A percentile compares a stretch with the other conserved stretches of the same genome.
Conservation (phyloP, 2,329 filamentous ascomycete species). For the Talaromyces sp. region DNA sequence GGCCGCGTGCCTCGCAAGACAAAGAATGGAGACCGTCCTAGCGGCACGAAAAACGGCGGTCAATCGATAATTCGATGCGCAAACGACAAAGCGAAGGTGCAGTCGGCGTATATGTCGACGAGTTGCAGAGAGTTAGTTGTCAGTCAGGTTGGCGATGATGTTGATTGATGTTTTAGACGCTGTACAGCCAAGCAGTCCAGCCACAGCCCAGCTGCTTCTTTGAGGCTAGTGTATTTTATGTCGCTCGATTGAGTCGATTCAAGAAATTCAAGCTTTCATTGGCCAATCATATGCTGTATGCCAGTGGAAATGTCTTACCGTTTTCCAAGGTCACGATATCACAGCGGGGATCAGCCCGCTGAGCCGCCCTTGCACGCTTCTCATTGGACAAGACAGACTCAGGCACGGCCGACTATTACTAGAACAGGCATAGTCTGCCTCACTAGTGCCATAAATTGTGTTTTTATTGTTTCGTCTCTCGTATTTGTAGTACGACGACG, state of each 20-base stretch:
- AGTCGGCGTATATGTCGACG: background rate
- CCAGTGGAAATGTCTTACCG: background rate
- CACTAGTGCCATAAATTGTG: background rate
- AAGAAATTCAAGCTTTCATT: background rate
- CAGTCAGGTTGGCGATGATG: background rate
- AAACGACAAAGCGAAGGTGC: background rate
- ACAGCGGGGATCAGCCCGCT: background rate
- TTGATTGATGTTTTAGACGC: conserved; percentile 1
- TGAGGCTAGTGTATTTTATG: background rate
- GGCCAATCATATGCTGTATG: background rate
- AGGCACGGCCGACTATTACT: conserved; percentile 1
- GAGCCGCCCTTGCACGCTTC: background rate
- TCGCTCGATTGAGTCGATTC: background rate
- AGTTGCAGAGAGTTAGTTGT: background rate
- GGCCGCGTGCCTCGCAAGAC: background rate
- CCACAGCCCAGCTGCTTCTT: background rate
- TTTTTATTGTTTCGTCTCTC: background rate
- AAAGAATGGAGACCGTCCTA: background rate
- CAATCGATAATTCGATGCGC: background rate
- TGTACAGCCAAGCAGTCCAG: background rate
- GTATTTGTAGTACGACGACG: background rate
- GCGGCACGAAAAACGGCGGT: background rate
- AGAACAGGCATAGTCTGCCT: background rate
- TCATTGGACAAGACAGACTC: background rate
- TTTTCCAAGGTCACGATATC: background rate